Evolutionary conservation across 1,139 yeast genomes (phyloP), one percentile per base, ranked within the genome.

Genomic region (Yamadazyma sp.): DNA sequence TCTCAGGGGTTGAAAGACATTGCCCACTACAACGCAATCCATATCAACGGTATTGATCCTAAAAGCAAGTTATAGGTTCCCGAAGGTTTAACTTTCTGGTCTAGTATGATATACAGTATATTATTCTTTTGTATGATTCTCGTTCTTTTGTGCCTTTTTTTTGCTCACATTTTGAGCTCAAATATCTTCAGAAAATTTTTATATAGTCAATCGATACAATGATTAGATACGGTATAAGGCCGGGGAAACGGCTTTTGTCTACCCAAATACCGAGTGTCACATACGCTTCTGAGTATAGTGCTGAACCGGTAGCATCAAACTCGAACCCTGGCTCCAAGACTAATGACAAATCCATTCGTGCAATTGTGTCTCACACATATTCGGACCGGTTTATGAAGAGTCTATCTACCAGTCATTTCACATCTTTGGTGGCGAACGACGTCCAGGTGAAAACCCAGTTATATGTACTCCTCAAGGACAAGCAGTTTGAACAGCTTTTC

Each of bases 1-100:
- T 64, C 64, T 20, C 67, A 73, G 26, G 83, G 87, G 0, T 66
- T 85, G 54, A 59, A 58, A 29, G 64, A 69, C 41, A 74, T 83
- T 34, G 84, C 84, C 10, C 61, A 61, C 17, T 77, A 64, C 58
- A 83, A 84, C 53, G 66, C 81, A 8, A 59, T 53, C 27, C 64
- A 69, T 27, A 40, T 42, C 17, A 33, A 29, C 20, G 36, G 34
- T 11, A 31, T 42, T 20, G 8, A 20, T 5, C 8, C 22, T 20
- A 28, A 18, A 8, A 28, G 31, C 10, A 28, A 28, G 12, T 28
- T 28, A 11, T 28, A 28, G 11, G 9, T 27, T 7, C 6, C n/a
- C n/a, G 22, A 8, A 5, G 8, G 8, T 20, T 20, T 8, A 20
- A 20, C 8, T n/a, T n/a, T 20, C 6, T 20, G 23, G 9, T 20